phyloP scores from a whole-genome alignment of 75 land plant genomes.

The Gnetum montanum region DNA sequence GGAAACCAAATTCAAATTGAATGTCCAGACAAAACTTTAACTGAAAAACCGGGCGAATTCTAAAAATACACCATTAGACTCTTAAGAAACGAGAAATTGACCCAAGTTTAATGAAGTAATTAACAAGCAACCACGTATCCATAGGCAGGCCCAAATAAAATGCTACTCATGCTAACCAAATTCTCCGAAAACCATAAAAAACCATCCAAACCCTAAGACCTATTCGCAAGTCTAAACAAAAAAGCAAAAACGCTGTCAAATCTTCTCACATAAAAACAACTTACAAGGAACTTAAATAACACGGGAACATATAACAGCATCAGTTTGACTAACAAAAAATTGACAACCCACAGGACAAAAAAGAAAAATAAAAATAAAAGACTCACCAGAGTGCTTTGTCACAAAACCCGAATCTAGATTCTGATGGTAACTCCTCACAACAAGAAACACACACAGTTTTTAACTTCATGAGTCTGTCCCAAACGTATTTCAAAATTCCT shows the following conservation, averaged over 20 bases:
- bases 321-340: background rate
- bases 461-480: background rate
- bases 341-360: background rate
- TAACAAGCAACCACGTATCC: too few species aligned
- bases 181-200: too few species aligned
- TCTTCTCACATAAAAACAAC: background rate
- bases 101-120: too few species aligned
- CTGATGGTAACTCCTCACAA: background rate
- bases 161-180: too few species aligned
- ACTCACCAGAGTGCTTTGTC: constrained; percentile 1
- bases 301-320: background rate
- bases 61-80: too few species aligned
- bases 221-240: background rate
- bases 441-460: background rate
- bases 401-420: background rate
- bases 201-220: background rate
- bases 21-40: too few species aligned
- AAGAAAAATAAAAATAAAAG: background rate
- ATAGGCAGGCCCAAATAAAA: too few species aligned
- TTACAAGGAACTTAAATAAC: background rate
- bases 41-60: too few species aligned
- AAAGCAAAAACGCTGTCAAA: background rate
- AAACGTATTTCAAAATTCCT: background rate
- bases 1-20: too few species aligned
- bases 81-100: too few species aligned